Conservation (phyloP, 306 rosid genomes). For the Fragaria nilgerrensis region DNA sequence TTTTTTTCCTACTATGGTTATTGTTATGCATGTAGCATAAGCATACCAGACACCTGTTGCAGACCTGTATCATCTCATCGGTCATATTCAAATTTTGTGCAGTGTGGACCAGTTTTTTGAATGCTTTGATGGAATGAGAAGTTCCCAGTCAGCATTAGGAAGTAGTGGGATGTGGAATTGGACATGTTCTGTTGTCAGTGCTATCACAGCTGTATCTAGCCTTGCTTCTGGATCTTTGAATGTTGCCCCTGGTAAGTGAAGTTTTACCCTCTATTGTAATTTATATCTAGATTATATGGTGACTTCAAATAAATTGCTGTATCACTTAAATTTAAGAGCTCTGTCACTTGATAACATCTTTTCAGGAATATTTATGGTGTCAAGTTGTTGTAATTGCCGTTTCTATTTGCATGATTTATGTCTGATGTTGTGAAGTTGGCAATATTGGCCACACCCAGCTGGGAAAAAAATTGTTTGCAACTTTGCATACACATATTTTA, state of each 20-base stretch:
- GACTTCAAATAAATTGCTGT: neutral
- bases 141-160: constrained; percentile 81
- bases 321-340: neutral
- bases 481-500: constrained; percentile 12
- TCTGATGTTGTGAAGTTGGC: neutral
- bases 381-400: neutral
- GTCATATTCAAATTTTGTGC: constrained; percentile 33
- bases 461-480: neutral
- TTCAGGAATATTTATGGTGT: neutral
- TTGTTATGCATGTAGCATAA: neutral
- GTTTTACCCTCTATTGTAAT: constrained; percentile 8
- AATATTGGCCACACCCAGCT: neutral
- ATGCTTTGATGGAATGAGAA: constrained; percentile 94
- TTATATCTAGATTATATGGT: neutral
- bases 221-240: constrained; percentile 94
- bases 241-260: constrained; percentile 64
- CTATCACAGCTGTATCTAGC: constrained; percentile 93
- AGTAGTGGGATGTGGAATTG: constrained; percentile 96
- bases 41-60: neutral
- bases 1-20: neutral
- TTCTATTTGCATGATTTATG: neutral
- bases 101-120: constrained; percentile 98
- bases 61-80: neutral
- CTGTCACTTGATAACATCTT: neutral
- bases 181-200: constrained; percentile 90